Percentiles rank a stretch among this genome's conserved stretches.
Conservation (phyloP, 2,329 filamentous ascomycete species). For the Aspergillus candidus region DNA sequence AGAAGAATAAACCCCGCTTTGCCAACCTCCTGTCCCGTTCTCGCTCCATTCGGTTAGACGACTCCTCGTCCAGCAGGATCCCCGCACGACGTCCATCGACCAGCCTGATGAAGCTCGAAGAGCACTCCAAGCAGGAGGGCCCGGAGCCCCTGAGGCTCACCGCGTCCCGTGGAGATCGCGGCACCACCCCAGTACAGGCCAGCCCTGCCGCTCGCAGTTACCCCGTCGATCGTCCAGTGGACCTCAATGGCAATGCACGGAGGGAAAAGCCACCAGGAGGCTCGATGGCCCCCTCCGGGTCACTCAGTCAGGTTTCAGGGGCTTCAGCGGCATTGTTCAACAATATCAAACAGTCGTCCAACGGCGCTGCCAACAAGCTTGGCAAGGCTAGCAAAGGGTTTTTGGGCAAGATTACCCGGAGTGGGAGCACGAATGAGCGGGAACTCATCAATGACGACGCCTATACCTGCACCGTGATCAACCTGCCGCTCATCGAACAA, state of each 20-base stretch:
- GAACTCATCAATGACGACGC: constrained; percentile 70
- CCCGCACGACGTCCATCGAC: constrained; percentile 35
- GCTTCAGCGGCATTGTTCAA: constrained; percentile 61
- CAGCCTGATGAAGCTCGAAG: constrained; percentile 34
- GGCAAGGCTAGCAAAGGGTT: constrained; percentile 73
- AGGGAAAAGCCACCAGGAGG: constrained; percentile 30
- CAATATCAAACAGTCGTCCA: constrained; percentile 66
- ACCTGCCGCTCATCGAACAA: constrained; percentile 78
- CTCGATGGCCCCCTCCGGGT: constrained; percentile 40
- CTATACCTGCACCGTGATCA: constrained; percentile 79
- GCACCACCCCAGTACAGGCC: constrained; percentile 60
- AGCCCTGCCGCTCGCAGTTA: constrained; percentile 59
- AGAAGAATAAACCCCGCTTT: constrained; percentile 42
- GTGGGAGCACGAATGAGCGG: constrained; percentile 62
- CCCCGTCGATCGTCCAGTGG: constrained; percentile 60
- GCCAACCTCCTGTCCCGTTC: constrained; percentile 41
- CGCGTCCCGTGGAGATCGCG: constrained; percentile 60
- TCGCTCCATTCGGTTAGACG: constrained; percentile 41
- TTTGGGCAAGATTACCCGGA: constrained; percentile 70
- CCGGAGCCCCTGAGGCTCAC: constrained; percentile 54
- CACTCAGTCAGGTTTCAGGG: constrained; percentile 46
- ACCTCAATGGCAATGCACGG: constrained; percentile 24
- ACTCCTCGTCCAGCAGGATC: constrained; percentile 28
- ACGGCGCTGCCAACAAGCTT: constrained; percentile 64
- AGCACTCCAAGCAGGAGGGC: constrained; percentile 28